These are phyloP conservation scores for Termitomyces titanicus DNA, from an alignment of 768 basidiomycete species.

Conservation along the genomic window DNA sequence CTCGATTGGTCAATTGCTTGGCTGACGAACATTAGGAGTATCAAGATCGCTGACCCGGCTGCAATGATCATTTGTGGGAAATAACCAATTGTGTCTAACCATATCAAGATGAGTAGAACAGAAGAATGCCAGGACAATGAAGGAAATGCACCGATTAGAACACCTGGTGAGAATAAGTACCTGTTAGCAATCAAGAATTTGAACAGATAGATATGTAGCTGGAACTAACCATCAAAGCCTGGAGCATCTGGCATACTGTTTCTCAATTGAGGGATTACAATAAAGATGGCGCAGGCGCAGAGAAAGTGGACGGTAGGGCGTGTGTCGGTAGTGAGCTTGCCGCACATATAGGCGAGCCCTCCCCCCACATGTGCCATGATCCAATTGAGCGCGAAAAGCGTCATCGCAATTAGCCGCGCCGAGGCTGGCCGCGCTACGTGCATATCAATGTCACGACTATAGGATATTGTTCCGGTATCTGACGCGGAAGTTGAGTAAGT, in stretches of 20 bases:
- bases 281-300: background rate
- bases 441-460: background rate
- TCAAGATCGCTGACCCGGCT: constrained; percentile 34
- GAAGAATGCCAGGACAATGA: background rate
- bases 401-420: constrained; percentile 30
- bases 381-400: constrained; percentile 49
- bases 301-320: background rate
- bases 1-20: constrained; percentile 6
- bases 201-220: background rate
- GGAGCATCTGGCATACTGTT: background rate
- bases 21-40: constrained; percentile 39
- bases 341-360: constrained; percentile 41
- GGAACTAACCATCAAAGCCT: background rate
- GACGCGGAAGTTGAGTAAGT: background rate
- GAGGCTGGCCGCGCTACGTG: background rate
- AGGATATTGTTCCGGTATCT: background rate
- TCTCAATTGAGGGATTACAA: background rate
- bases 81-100: constrained; percentile 46
- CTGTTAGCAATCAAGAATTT: background rate
- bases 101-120: background rate
- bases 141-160: background rate
- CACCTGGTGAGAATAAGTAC: background rate
- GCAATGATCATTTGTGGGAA: constrained; percentile 56
- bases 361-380: constrained; percentile 50
- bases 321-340: constrained; percentile 14